Evolutionary conservation across 139 green algal genomes (phyloP).

Genomic region (Chlorella sorokiniana): DNA sequence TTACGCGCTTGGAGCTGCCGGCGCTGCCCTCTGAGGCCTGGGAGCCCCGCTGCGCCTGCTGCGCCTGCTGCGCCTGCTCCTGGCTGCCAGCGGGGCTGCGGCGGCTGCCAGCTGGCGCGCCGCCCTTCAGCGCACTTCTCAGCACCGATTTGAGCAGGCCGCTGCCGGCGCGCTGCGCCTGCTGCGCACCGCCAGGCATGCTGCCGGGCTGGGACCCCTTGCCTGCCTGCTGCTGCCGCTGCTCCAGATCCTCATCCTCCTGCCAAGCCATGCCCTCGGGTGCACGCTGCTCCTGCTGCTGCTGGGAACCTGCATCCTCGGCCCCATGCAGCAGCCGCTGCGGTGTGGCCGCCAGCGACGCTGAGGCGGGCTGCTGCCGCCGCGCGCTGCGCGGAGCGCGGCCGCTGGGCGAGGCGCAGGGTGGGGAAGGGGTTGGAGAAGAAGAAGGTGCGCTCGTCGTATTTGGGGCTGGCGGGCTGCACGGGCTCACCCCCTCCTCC

Average conservation of each 20-base stretch:
- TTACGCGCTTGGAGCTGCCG: constrained; percentile 28
- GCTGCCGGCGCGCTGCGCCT: background rate
- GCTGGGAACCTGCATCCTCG: background rate
- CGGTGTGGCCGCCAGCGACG: constrained; percentile 12
- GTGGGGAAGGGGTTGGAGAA: constrained; percentile 52
- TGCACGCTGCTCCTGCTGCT: background rate
- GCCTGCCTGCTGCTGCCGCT: background rate
- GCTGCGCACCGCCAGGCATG: too few species aligned
- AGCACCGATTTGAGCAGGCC: constrained; percentile 24
- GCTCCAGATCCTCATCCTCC: too few species aligned
- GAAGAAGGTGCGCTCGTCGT: constrained; percentile 87
- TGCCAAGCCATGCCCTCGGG: too few species aligned
- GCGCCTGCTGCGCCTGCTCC: constrained; percentile 1
- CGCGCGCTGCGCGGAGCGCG: background rate
- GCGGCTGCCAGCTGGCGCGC: background rate
- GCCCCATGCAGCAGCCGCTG: background rate
- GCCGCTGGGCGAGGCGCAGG: constrained; percentile 10
- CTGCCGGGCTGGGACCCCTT: too few species aligned
- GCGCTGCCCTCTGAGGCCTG: constrained; percentile 24
- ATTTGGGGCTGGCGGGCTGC: constrained; percentile 91
- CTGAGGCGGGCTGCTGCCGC: background rate
- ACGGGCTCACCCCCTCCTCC: background rate
- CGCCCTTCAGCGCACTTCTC: constrained; percentile 15
- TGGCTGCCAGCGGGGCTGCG: background rate
- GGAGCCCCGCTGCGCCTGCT: background rate